phyloP scores from a whole-genome alignment of 108 stramenopile genomes.

The Skeletonema tropicum region DNA sequence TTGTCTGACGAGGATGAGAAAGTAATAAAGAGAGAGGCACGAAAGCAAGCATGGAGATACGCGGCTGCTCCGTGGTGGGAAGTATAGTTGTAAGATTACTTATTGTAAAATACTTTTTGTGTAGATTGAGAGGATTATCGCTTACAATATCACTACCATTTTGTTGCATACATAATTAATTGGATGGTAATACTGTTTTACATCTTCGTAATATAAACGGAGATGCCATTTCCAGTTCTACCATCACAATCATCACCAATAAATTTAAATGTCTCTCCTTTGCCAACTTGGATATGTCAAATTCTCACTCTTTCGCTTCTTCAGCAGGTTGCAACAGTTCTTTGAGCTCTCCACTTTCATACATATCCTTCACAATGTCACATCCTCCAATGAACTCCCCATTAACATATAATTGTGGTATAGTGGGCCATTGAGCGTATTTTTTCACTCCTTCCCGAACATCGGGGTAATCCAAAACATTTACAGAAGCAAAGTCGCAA shows the following conservation, averaged over 20 bases:
- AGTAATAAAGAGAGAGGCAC: conserved; percentile 16
- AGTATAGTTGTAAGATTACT: not conserved
- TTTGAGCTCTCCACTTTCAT: conserved; percentile 89
- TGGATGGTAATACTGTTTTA: not conserved
- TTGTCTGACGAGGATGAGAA: conserved; percentile 41
- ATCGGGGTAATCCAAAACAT: conserved; percentile 96
- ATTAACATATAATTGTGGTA: conserved; percentile 95
- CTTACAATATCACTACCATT: not conserved
- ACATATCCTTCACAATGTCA: conserved; percentile 93
- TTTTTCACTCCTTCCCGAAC: conserved; percentile 97
- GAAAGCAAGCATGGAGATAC: conserved; percentile 22
- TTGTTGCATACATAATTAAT: too few relatives aligned
- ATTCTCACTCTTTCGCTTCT: conserved; percentile 22
- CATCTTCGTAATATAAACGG: not conserved
- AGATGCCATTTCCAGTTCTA: not conserved
- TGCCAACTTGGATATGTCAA: too few relatives aligned
- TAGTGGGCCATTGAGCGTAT: conserved; percentile 89
- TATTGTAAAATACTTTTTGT: not conserved
- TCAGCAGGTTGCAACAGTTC: conserved; percentile 74
- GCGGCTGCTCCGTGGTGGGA: conserved; percentile 29
- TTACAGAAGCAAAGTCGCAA: conserved; percentile 93
- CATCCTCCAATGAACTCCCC: conserved; percentile 98
- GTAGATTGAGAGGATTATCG: too few relatives aligned
- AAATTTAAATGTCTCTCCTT: too few relatives aligned
- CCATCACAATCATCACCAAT: too few relatives aligned